Evolutionary conservation across 495 filamentous ascomycete species (phyloP).

Genomic region (Penicillium longicatenatum): DNA sequence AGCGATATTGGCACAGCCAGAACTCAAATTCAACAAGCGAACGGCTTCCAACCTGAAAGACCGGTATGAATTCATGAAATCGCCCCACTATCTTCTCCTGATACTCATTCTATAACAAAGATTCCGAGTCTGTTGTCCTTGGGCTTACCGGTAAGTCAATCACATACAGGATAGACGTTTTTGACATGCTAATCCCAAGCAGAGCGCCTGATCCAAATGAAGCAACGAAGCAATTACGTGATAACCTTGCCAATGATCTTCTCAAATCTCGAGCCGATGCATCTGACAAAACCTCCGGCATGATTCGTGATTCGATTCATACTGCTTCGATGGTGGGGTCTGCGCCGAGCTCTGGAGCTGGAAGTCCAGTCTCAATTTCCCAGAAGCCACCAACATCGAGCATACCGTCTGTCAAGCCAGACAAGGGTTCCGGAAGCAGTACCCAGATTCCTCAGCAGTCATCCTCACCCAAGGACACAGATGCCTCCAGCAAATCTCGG

Average conservation of each 20-base stretch:
- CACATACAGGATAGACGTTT: neutral
- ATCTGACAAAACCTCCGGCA: slow-evolving; percentile 26
- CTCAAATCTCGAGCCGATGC: slow-evolving; percentile 35
- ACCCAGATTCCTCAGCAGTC: slow-evolving; percentile 3
- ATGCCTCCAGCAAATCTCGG: slow-evolving; percentile 31
- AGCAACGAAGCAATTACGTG: slow-evolving; percentile 46
- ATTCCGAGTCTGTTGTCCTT: slow-evolving; percentile 77
- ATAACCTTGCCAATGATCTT: slow-evolving; percentile 42
- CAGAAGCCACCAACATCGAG: slow-evolving; percentile 26
- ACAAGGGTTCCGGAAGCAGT: slow-evolving; percentile 14
- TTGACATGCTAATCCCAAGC: slow-evolving; percentile 12
- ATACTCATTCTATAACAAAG: slow-evolving; percentile 24
- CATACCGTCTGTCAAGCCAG: slow-evolving; percentile 20
- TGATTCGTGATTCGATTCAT: slow-evolving; percentile 26
- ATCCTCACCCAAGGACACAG: slow-evolving; percentile 17
- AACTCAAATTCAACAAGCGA: slow-evolving; percentile 73
- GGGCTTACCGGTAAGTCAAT: slow-evolving; percentile 43
- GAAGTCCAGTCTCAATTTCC: slow-evolving; percentile 14
- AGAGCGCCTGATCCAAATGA: slow-evolving; percentile 48
- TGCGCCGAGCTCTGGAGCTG: slow-evolving; percentile 14
- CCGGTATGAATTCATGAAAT: slow-evolving; percentile 41
- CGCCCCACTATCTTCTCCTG: neutral
- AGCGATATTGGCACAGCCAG: slow-evolving; percentile 72
- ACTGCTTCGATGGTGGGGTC: slow-evolving; percentile 13
- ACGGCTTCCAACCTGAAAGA: slow-evolving; percentile 85